Percentiles rank a stretch among this genome's conserved stretches.
Evolutionary conservation across 148 eudicot species (phyloP).

Genomic region (Vaccinium myrtillus): DNA sequence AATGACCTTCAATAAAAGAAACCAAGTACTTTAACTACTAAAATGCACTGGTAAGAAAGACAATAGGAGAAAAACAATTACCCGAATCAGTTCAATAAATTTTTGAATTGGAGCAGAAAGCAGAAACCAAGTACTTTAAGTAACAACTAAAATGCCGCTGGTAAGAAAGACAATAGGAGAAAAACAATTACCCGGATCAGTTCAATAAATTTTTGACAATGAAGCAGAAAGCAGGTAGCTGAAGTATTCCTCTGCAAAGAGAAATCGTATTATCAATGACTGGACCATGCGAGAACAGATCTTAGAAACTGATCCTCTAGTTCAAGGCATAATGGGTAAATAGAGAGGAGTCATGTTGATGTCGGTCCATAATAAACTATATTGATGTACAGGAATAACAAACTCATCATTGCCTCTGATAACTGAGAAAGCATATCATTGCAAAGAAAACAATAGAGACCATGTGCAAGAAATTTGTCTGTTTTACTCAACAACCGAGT

Average conservation of each 20-base stretch:
- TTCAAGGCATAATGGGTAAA: background rate
- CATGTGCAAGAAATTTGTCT: background rate
- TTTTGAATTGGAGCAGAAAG: too few species aligned
- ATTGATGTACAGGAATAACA: background rate
- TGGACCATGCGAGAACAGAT: slow-evolving; percentile 5
- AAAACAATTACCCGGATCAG: slow-evolving; percentile 70
- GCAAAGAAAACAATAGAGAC: background rate
- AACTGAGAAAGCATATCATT: background rate
- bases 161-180: slow-evolving; percentile 12
- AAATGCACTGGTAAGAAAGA: background rate
- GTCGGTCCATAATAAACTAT: background rate
- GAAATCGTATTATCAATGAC: slow-evolving; percentile 18
- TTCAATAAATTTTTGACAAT: slow-evolving; percentile 90
- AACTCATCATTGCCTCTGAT: background rate
- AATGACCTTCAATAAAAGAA: background rate
- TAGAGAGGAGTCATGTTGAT: background rate
- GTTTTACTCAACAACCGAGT: background rate
- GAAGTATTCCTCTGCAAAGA: slow-evolving; percentile 78
- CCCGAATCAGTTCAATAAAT: slow-evolving; percentile 92
- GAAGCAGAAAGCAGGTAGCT: slow-evolving; percentile 78
- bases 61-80: slow-evolving; percentile 30
- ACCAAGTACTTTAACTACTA: background rate
- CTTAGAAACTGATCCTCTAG: background rate
- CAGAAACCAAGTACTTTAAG: background rate
- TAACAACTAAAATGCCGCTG: background rate